Conservation (phyloP, 352 stramenopile species). For the Aphanomyces invadans region DNA sequence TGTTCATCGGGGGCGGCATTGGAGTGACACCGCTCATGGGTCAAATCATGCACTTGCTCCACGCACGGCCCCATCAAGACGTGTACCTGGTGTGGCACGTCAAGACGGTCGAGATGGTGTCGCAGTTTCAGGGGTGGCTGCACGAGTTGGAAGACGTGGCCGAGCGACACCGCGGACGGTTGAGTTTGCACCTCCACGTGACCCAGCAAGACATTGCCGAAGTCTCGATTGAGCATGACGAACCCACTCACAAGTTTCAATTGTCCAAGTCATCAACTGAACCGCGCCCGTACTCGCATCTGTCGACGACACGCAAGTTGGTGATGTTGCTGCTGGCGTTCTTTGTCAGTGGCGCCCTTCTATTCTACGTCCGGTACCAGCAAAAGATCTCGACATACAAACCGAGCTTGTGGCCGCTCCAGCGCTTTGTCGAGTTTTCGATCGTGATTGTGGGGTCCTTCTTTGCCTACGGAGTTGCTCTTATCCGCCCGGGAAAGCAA, state of each 20-base stretch:
- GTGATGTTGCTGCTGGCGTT: conserved; percentile 76
- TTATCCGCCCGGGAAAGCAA: neutral
- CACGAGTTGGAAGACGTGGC: neutral
- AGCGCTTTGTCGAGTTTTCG: conserved; percentile 68
- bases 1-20: conserved; percentile 31
- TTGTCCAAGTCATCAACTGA: neutral
- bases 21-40: conserved; percentile 26
- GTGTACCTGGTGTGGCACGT: conserved; percentile 22
- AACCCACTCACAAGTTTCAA: neutral
- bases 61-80: conserved; percentile 6
- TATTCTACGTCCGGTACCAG: conserved; percentile 62
- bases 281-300: conserved; percentile 12
- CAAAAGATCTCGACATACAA: conserved; percentile 61
- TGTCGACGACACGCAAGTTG: conserved; percentile 42
- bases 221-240: neutral
- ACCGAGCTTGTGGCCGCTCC: conserved; percentile 64
- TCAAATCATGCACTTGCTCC: conserved; percentile 15
- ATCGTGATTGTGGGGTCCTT: conserved; percentile 55
- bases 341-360: conserved; percentile 53
- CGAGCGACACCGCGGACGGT: neutral
- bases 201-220: conserved; percentile 12
- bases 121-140: conserved; percentile 19
- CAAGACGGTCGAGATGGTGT: neutral
- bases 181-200: conserved; percentile 13
- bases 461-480: neutral